phyloP scores from a whole-genome alignment of 2,329 filamentous ascomycete genomes.

The Tolypocladium pustulatum region DNA sequence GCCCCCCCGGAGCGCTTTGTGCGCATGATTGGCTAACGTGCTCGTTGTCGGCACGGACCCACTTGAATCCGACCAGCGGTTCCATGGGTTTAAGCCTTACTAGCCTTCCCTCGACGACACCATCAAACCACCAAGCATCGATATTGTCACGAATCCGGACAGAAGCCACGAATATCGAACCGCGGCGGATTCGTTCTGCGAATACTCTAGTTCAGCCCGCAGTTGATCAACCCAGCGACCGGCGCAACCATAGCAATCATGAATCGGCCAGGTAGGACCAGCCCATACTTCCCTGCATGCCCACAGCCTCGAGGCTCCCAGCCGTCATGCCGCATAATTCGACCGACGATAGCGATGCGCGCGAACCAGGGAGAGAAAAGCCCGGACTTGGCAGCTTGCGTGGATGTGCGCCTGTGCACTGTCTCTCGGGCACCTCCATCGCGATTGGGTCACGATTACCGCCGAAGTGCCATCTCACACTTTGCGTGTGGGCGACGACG shows the following conservation, averaged over 20 bases:
- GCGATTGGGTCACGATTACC: neutral
- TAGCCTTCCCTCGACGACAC: constrained; percentile 15
- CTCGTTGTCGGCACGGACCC: constrained; percentile 24
- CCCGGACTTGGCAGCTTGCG: neutral
- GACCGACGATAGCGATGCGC: neutral
- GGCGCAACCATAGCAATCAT: constrained; percentile 27
- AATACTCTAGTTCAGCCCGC: neutral
- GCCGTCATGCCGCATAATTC: neutral
- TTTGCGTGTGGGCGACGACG: neutral
- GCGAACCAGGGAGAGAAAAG: neutral
- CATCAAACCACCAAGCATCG: constrained; percentile 3
- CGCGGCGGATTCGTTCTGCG: neutral
- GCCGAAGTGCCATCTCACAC: neutral
- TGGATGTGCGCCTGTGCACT: neutral
- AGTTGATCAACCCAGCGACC: neutral
- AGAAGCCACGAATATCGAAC: neutral
- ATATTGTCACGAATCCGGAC: neutral
- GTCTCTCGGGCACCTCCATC: neutral
- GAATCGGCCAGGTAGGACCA: constrained; percentile 49
- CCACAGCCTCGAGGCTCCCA: constrained; percentile 9
- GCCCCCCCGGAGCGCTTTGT: neutral
- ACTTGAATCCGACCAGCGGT: constrained; percentile 26
- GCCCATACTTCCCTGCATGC: constrained; percentile 13
- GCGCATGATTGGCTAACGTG: constrained; percentile 16
- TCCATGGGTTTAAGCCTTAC: constrained; percentile 11